These are phyloP conservation scores for Colletotrichum acutatum DNA, from an alignment of 2,329 filamentous ascomycete genomes.

Conservation along the genomic window DNA sequence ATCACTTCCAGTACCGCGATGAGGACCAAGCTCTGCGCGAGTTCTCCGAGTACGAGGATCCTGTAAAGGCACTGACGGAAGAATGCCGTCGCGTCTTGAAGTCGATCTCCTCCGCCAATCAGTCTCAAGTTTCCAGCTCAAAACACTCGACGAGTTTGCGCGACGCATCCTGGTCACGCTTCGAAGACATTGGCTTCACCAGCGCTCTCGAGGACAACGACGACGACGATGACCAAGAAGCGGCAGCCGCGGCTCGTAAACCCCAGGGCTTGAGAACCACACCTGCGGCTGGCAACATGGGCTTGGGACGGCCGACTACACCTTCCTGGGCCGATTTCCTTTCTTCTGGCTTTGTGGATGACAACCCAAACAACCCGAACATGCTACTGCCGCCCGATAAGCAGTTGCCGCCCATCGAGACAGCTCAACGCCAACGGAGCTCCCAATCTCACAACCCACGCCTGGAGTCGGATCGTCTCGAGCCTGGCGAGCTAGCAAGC, in stretches of 20 bases:
- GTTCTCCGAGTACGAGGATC: constrained; percentile 91
- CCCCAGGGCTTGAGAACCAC: constrained; percentile 68
- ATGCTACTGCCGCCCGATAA: constrained; percentile 92
- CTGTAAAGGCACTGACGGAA: constrained; percentile 87
- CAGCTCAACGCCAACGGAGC: constrained; percentile 78
- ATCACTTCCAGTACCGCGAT: constrained; percentile 95
- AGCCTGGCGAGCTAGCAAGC: constrained; percentile 94
- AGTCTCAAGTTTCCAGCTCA: constrained; percentile 78
- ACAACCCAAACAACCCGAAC: constrained; percentile 71
- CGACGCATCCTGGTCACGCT: constrained; percentile 95
- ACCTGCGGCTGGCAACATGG: constrained; percentile 73
- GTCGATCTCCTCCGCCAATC: constrained; percentile 88
- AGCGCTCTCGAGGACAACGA: constrained; percentile 78
- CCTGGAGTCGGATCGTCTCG: constrained; percentile 77
- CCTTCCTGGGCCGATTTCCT: constrained; percentile 99
- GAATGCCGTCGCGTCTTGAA: constrained; percentile 92
- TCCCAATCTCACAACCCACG: constrained; percentile 85
- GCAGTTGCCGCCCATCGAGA: constrained; percentile 85
- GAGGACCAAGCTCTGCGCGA: constrained; percentile 85
- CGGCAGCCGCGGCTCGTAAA: constrained; percentile 52
- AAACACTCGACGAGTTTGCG: constrained; percentile 78
- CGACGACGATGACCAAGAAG: constrained; percentile 70
- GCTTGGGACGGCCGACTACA: constrained; percentile 85
- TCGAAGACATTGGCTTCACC: constrained; percentile 93
- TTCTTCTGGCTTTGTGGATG: constrained; percentile 90